phyloP scores from a whole-genome alignment of 2,329 filamentous ascomycete genomes.

The Penicillium sp. region DNA sequence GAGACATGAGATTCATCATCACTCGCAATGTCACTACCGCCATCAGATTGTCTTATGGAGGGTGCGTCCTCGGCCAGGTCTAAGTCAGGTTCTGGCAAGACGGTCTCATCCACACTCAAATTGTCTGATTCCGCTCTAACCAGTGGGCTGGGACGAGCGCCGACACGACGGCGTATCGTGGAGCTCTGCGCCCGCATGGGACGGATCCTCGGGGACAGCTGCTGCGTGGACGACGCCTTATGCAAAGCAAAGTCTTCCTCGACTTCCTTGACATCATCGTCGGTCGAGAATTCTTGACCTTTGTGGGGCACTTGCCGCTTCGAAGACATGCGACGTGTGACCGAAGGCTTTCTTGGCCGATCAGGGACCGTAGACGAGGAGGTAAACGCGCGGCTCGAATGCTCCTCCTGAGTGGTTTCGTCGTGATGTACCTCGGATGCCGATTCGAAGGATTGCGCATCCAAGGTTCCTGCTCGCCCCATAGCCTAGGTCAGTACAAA shows the following conservation, averaged over 20 bases:
- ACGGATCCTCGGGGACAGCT: constrained; percentile 37
- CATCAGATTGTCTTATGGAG: constrained; percentile 30
- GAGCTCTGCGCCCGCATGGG: constrained; percentile 39
- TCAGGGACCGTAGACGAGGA: constrained; percentile 49
- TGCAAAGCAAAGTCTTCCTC: constrained; percentile 63
- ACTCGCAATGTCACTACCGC: constrained; percentile 27
- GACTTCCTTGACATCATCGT: constrained; percentile 82
- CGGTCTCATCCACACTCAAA: constrained; percentile 41
- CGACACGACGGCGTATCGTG: constrained; percentile 43
- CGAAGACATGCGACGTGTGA: constrained; percentile 74
- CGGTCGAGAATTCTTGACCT: constrained; percentile 84
- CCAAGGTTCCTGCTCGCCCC: constrained; percentile 32
- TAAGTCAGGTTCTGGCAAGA: constrained; percentile 33
- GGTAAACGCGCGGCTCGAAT: constrained; percentile 33
- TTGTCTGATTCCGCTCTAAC: constrained; percentile 40
- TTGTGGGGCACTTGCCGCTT: constrained; percentile 71
- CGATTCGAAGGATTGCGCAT: constrained; percentile 24
- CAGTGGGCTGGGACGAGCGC: constrained; percentile 34
- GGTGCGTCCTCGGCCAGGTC: constrained; percentile 23
- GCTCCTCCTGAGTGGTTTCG: constrained; percentile 32
- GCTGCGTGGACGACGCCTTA: constrained; percentile 32
- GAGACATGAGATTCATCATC: constrained; percentile 43
- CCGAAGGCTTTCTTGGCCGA: constrained; percentile 69
- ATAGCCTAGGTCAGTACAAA: constrained; percentile 6
- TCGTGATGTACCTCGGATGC: constrained; percentile 26